phyloP scores from a whole-genome alignment of 352 stramenopile species.

The Pythium coloratum region DNA sequence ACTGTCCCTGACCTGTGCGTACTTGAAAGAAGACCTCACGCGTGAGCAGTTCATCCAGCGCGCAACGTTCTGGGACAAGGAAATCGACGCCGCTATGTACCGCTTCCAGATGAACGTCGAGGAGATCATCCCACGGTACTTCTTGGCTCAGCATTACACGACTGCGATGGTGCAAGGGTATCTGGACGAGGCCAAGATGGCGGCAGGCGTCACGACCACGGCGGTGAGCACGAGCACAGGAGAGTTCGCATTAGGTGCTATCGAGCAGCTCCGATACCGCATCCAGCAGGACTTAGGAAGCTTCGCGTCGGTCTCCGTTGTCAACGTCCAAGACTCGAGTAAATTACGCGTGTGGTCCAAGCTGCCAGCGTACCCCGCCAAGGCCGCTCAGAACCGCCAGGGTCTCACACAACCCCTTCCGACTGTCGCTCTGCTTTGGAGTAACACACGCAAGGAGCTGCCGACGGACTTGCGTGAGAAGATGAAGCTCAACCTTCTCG shows the following conservation, averaged over 20 bases:
- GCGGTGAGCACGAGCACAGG: background rate
- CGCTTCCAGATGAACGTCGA: conserved; percentile 15
- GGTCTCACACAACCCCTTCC: background rate
- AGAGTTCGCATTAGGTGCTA: background rate
- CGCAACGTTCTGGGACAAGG: conserved; percentile 3
- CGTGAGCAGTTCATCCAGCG: conserved; percentile 6
- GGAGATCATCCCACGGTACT: conserved; percentile 9
- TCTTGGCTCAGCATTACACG: conserved; percentile 12
- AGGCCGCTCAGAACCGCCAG: background rate
- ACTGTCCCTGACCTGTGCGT: conserved; percentile 12
- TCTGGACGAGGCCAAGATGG: background rate
- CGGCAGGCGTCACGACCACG: background rate
- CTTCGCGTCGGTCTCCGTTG: background rate
- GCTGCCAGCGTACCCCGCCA: background rate
- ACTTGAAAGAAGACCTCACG: conserved; percentile 6
- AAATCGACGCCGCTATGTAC: conserved; percentile 10
- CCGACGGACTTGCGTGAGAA: background rate
- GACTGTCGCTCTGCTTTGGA: conserved; percentile 3
- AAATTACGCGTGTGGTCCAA: background rate
- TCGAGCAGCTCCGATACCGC: conserved; percentile 12
- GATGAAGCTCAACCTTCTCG: background rate
- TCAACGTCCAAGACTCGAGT: background rate
- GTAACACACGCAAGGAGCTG: conserved; percentile 7
- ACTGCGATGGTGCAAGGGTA: background rate
- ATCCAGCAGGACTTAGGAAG: conserved; percentile 4